Base-by-base conservation (phyloP, 2,329 filamentous ascomycete genomes). In the Nemania bipapillata region DNA sequence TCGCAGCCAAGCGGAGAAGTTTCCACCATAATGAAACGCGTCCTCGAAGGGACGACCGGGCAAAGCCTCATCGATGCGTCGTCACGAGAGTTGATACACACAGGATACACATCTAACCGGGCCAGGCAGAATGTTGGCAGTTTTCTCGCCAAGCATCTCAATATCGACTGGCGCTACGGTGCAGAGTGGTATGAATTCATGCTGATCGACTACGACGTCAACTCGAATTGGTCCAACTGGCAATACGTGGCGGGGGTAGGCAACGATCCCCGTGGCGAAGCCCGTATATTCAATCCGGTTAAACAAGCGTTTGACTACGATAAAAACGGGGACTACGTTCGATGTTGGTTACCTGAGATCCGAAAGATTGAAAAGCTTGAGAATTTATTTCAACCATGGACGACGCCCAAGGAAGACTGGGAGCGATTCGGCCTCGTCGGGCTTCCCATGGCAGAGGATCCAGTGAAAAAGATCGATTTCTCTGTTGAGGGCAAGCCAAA, bases 261-360 rank as follows among this genome's bases (percentile, higher is more conserved):
- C 7, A 94, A 94, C 71, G 92, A 95, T 72, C 92, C 92, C 0
- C 83, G 91, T 24, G 89, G 89, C 6, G 87, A 91, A 5, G 87
- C 87, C 0, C 84, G 92, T n/a, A 87, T 92, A 15, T 94, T 94
- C 83, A 95, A 95, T 74, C 91, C 92, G 0, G 88, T 95, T 56
- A 94, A 94, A 78, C 92, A 95, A 77, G 90, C 89, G 0, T 87
- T 92, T 50, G 91, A 94, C 71, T 94, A 95, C 75, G 92, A 95
- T 76, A 84, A 85, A 1, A 81, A 88, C 0, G 92, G 91, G 2
- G 81, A 85, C 6, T 95, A 93, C 72, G 88, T 93, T 8, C 87
- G 87, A n/a, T 82, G 86, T 2, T 95, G 92, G 92, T 83, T 94
- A 0, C 86, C 87, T 0, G 92, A 95, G 77, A 77, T 93, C 28